phyloP scores from a whole-genome alignment of 441 rosid genomes.

The Populus hybrid region DNA sequence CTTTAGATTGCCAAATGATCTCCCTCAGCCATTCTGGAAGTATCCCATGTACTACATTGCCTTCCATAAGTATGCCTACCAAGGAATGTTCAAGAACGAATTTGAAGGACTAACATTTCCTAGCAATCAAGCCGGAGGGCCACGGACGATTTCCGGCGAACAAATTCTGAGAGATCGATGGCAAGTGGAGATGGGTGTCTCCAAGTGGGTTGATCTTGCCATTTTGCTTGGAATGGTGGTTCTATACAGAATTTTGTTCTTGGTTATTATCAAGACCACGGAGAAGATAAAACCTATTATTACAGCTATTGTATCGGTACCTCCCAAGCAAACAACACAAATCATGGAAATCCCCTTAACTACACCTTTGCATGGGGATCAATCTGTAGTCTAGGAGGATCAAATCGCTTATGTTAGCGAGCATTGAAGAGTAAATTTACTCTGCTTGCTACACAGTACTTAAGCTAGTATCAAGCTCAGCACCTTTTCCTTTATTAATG shows the following conservation, averaged over 20 bases:
- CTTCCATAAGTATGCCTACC: conserved; percentile 48
- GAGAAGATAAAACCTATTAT: conserved; percentile 35
- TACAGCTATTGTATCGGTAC: not conserved
- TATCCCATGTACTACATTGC: conserved; percentile 54
- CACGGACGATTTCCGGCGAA: conserved; percentile 19
- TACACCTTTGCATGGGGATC: conserved; percentile 11
- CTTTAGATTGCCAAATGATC: conserved; percentile 48
- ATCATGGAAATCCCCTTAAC: conserved; percentile 13
- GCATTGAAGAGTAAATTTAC: not conserved
- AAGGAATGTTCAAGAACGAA: conserved; percentile 61
- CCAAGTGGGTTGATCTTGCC: conserved; percentile 55
- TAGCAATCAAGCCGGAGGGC: conserved; percentile 3
- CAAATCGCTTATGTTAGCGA: not conserved
- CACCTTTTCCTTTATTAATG: not conserved
- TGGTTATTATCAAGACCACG: conserved; percentile 26
- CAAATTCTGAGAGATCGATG: conserved; percentile 32
- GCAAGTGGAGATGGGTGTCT: conserved; percentile 40
- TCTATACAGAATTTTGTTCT: conserved; percentile 35
- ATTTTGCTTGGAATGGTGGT: conserved; percentile 42
- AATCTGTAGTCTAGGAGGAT: not conserved
- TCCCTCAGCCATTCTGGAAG: conserved; percentile 48
- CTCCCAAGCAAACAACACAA: conserved; percentile 9
- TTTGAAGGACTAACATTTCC: conserved; percentile 42
- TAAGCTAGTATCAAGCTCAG: not conserved
- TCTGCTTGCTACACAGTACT: not conserved